These are phyloP conservation scores for Bipolaris zeicola DNA, from an alignment of 2,329 filamentous ascomycete genomes.

Conservation along the genomic window DNA sequence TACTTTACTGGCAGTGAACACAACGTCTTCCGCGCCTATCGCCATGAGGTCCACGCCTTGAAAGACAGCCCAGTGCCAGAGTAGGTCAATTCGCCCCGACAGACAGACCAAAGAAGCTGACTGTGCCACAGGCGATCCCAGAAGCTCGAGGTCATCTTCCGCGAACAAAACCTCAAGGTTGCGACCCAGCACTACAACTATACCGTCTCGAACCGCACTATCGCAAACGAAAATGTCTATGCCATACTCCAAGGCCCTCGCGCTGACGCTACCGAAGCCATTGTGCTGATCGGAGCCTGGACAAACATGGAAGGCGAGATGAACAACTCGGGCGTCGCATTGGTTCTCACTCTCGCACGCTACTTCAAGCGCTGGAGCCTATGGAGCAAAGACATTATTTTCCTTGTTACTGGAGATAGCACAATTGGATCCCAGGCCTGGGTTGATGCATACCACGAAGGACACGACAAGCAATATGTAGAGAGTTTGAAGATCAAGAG, in stretches of 20 bases:
- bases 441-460: constrained; percentile 97
- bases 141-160: constrained; percentile 75
- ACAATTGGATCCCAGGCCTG: constrained; percentile 90
- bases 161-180: constrained; percentile 81
- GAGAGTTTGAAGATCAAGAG: constrained; percentile 85
- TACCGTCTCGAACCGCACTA: constrained; percentile 72
- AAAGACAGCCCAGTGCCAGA: constrained; percentile 50
- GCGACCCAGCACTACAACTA: constrained; percentile 90
- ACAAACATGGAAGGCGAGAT: constrained; percentile 76
- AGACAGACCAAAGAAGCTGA: constrained; percentile 12
- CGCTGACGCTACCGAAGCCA: constrained; percentile 94
- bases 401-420: constrained; percentile 87
- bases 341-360: constrained; percentile 83
- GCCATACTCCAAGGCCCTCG: constrained; percentile 90
- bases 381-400: constrained; percentile 98
- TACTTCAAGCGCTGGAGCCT: constrained; percentile 98
- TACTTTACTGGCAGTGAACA: constrained; percentile 98
- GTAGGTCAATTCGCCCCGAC: constrained; percentile 30
- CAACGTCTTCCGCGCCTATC: constrained; percentile 89
- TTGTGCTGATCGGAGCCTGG: constrained; percentile 91
- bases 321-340: constrained; percentile 85
- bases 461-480: constrained; percentile 73
- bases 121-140: constrained; percentile 62
- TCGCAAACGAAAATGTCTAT: constrained; percentile 88
- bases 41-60: constrained; percentile 76